Percentiles rank a stretch among this genome's conserved stretches.
phyloP scores from a whole-genome alignment of 306 rosid genomes.

The Cyamopsis tetragonoloba region DNA sequence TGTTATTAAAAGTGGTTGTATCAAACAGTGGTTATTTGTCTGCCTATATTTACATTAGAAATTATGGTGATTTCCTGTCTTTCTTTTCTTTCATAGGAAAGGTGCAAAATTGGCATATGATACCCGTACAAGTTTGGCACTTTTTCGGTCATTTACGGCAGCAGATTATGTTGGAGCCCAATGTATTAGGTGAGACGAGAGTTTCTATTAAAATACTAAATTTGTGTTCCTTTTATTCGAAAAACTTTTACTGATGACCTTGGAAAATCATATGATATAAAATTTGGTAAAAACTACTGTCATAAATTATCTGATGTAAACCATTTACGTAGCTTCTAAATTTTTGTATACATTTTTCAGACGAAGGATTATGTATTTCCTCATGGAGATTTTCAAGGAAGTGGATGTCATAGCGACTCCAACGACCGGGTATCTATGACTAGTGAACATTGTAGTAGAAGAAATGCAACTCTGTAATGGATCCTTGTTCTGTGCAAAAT shows the following conservation, averaged over 20 bases:
- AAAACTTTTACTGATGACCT: not conserved
- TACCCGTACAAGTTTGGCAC: slow-evolving; percentile 76
- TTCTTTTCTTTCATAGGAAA: slow-evolving; percentile 45
- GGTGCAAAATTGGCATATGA: slow-evolving; percentile 55
- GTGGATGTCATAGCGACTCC: slow-evolving; percentile 95
- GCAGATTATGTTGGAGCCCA: slow-evolving; percentile 86
- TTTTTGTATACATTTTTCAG: slow-evolving; percentile 40
- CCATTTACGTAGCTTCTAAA: slow-evolving; percentile 12
- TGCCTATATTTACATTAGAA: not conserved
- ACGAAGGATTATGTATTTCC: slow-evolving; percentile 84
- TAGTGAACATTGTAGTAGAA: slow-evolving; percentile 3
- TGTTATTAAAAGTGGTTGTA: slow-evolving; percentile 6
- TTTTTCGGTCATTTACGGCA: slow-evolving; percentile 76
- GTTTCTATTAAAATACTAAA: slow-evolving; percentile 4
- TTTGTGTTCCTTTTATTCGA: not conserved
- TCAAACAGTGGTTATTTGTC: not conserved
- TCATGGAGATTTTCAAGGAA: slow-evolving; percentile 85
- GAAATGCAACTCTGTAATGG: slow-evolving; percentile 13
- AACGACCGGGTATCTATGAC: slow-evolving; percentile 80
- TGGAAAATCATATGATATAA: not conserved
- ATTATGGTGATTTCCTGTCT: not conserved
- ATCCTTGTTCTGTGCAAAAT: not conserved
- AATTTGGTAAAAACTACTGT: not conserved
- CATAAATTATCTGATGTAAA: not conserved
- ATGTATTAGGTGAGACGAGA: slow-evolving; percentile 62